Conservation (phyloP, 306 rosid genomes). For the Pueraria montana region DNA sequence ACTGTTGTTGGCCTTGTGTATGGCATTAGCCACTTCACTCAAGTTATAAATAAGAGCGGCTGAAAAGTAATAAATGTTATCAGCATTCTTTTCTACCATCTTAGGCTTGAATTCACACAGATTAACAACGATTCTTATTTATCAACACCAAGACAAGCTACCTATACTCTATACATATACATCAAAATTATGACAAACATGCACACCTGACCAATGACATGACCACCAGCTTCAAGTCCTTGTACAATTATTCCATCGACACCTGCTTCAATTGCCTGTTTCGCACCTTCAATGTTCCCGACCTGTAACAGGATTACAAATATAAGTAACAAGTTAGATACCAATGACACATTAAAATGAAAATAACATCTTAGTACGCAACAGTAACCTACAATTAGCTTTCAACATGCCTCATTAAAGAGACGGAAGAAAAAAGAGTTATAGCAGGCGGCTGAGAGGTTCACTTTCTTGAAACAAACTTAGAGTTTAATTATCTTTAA, state of each 20-base stretch:
- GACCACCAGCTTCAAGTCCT: conserved; percentile 97
- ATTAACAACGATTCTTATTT: neutral
- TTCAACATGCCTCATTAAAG: conserved; percentile 20
- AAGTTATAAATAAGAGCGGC: no score
- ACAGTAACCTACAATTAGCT: conserved; percentile 25
- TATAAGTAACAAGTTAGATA: conserved; percentile 9
- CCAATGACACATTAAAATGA: conserved; percentile 11
- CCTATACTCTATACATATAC: neutral
- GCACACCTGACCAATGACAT: conserved; percentile 84
- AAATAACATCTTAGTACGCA: neutral
- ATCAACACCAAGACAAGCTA: neutral
- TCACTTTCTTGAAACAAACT: neutral
- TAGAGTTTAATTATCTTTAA: conserved; percentile 19
- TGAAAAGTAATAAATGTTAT: no score
- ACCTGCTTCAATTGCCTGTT: conserved; percentile 70
- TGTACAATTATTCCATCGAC: conserved; percentile 88
- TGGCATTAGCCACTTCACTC: no score
- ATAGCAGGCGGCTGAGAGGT: conserved; percentile 2
- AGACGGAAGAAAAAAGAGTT: neutral
- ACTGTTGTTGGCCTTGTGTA: neutral
- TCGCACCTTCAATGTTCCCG: conserved; percentile 67
- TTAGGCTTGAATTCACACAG: neutral
- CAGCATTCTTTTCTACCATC: neutral
- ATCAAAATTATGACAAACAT: conserved; percentile 28
- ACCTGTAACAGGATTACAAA: conserved; percentile 59